phyloP scores from a whole-genome alignment of 1,284 basidiomycete genomes.

The Pascua guehoae region DNA sequence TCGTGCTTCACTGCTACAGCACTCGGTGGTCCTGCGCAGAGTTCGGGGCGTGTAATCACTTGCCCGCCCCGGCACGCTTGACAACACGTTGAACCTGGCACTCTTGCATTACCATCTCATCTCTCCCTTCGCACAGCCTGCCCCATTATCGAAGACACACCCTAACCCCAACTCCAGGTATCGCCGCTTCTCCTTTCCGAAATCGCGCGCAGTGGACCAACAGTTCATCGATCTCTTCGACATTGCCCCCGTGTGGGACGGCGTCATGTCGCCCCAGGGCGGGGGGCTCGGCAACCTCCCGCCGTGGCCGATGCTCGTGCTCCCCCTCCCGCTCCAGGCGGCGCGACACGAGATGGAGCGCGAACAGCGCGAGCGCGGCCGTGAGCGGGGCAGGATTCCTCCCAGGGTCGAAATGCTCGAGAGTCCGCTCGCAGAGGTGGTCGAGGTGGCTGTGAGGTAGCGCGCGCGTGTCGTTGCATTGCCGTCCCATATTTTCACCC shows the following conservation, averaged over 20 bases:
- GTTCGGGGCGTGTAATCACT: too few species aligned
- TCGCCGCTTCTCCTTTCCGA: slow-evolving; percentile 53
- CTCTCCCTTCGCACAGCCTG: not conserved
- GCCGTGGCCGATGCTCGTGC: slow-evolving; percentile 36
- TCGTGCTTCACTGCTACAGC: too few species aligned
- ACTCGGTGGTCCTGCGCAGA: too few species aligned
- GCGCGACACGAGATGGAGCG: slow-evolving; percentile 9
- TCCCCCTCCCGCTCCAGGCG: slow-evolving; percentile 21
- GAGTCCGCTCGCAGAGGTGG: not conserved
- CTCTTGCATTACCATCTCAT: not conserved
- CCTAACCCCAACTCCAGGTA: slow-evolving; percentile 31
- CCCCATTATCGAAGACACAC: not conserved
- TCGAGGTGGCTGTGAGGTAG: not conserved
- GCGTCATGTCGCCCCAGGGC: slow-evolving; percentile 24
- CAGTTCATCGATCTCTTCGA: slow-evolving; percentile 57
- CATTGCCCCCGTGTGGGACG: slow-evolving; percentile 38
- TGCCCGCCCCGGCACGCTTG: too few species aligned
- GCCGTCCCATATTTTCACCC: too few species aligned
- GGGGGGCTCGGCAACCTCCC: slow-evolving; percentile 40
- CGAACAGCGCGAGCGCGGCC: slow-evolving; percentile 6
- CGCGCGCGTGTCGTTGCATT: too few species aligned
- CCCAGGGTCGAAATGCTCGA: not conserved
- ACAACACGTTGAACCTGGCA: too few species aligned
- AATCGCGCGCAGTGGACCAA: slow-evolving; percentile 55
- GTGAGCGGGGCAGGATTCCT: not conserved